Evolutionary conservation across 106 monocot species (phyloP).

Genomic region (Amphibolis antarctica): DNA sequence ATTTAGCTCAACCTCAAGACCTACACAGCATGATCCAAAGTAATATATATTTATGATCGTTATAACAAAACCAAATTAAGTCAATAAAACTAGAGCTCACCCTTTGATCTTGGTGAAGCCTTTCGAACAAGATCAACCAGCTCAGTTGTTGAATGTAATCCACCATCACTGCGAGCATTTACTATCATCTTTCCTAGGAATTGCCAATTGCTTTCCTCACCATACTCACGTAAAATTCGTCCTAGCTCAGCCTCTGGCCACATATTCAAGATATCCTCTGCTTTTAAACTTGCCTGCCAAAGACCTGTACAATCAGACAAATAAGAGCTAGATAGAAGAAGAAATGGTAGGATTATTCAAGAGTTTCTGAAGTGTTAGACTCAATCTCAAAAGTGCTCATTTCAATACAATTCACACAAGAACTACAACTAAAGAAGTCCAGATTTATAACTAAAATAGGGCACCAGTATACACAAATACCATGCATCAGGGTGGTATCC

Average conservation of each 20-base stretch:
- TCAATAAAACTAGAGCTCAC: conserved; percentile 14
- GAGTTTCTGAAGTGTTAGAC: no score
- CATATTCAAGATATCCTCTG: conserved; percentile 77
- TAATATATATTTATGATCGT: no score
- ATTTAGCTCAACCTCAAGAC: no score
- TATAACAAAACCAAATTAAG: not conserved
- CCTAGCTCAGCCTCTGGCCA: conserved; percentile 92
- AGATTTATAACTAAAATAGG: no score
- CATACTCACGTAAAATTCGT: conserved; percentile 72
- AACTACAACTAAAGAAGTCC: no score
- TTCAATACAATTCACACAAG: no score
- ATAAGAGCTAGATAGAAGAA: not conserved
- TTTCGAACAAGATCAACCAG: conserved; percentile 54
- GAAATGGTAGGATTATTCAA: no score
- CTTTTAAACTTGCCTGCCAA: conserved; percentile 69
- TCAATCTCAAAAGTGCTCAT: no score
- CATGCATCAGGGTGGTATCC: no score
- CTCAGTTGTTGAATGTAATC: conserved; percentile 63
- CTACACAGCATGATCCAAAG: no score
- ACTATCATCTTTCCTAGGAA: conserved; percentile 64
- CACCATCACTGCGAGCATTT: conserved; percentile 39
- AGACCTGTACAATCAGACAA: conserved; percentile 11
- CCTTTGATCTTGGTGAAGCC: conserved; percentile 27
- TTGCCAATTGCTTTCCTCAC: conserved; percentile 91
- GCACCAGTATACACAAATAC: no score